Base-by-base conservation (phyloP, 768 basidiomycete genomes). In the Galerina marginata region DNA sequence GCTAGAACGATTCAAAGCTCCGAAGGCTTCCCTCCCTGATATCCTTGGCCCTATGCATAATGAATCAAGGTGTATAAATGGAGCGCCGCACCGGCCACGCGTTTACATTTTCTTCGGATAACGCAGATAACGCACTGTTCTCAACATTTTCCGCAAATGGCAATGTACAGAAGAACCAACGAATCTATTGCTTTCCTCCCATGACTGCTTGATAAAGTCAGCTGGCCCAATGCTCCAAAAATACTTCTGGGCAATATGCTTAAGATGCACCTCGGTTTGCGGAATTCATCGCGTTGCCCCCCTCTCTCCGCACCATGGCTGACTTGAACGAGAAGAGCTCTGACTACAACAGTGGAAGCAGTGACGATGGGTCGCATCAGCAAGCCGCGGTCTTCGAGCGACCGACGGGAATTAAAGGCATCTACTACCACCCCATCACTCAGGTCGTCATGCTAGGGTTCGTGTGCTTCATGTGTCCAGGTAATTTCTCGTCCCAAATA, bases 401-500 rank as follows among this genome's bases (percentile, higher is more conserved):
- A 47, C 86, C 81, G 0, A 78, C 70, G 7, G 86, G 87, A 16
- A 56, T 83, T 54, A 83, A 72, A 67, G 85, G 84, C n/a, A 5
- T 88, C 33, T 90, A 88, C 67, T 83, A 83, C 63, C 76, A 87
- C 63, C 82, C 87, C 20, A 66, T 79, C 58, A 84, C 83, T 0
- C 87, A 89, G 72, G 75, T 90, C 51, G 72, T 72, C 53, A 75
- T 93, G 72, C 77, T 92, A 15, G 91, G 89, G 43, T 79, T 92
- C 48, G 85, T 92, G 49, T 90, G 89, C 61, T 86, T 86, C 69
- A 84, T 86, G 85, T 79, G 82, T 65, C 81, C 81, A 62, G 81
- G 80, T 74, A 74, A 78, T 70, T 60, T 49, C 23, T n/a, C 62
- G 25, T 37, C 42, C 6, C 3, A 45, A 6, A 7, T 36, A 7